Conservation (phyloP, 2,329 filamentous ascomycete genomes). For the Huntiella bhutanensis region DNA sequence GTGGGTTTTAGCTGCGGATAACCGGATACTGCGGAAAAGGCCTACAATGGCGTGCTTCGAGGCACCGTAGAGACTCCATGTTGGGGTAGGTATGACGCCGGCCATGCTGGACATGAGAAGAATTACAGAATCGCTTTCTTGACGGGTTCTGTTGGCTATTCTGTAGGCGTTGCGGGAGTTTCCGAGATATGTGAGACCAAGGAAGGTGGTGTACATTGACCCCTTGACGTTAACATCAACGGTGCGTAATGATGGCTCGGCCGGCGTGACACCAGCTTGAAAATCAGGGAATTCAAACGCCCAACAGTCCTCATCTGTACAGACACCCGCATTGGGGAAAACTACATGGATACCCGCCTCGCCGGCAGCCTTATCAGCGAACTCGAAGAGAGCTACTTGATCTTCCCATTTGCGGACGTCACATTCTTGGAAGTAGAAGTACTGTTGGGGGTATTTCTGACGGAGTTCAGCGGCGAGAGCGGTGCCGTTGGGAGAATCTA, state of each 20-base stretch:
- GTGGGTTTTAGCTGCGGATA: conserved; percentile 21
- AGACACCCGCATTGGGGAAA: conserved; percentile 49
- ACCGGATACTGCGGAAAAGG: conserved; percentile 39
- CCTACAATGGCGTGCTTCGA: conserved; percentile 50
- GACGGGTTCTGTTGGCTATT: conserved; percentile 12
- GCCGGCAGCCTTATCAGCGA: conserved; percentile 30
- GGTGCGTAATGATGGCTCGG: conserved; percentile 30
- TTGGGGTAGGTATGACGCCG: conserved; percentile 27
- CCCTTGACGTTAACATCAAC: conserved; percentile 46
- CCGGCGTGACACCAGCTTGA: conserved; percentile 22
- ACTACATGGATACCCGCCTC: conserved; percentile 33
- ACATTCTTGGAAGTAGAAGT: conserved; percentile 37
- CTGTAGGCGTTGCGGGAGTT: conserved; percentile 12
- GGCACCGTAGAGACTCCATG: conserved; percentile 19
- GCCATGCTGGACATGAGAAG: conserved; percentile 45
- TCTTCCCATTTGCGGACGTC: conserved; percentile 47
- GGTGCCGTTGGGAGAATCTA: conserved; percentile 35
- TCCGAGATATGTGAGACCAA: conserved; percentile 41
- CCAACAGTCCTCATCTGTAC: conserved; percentile 14
- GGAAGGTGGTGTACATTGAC: conserved; percentile 44
- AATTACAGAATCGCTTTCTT: conserved; percentile 33
- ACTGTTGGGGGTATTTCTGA: conserved; percentile 19
- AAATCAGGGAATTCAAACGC: conserved; percentile 28
- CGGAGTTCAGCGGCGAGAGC: conserved; percentile 34
- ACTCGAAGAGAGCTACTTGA: conserved; percentile 43